Base-by-base conservation (phyloP, 192 early-diverging fungal species). In the Linnemannia schmuckeri region DNA sequence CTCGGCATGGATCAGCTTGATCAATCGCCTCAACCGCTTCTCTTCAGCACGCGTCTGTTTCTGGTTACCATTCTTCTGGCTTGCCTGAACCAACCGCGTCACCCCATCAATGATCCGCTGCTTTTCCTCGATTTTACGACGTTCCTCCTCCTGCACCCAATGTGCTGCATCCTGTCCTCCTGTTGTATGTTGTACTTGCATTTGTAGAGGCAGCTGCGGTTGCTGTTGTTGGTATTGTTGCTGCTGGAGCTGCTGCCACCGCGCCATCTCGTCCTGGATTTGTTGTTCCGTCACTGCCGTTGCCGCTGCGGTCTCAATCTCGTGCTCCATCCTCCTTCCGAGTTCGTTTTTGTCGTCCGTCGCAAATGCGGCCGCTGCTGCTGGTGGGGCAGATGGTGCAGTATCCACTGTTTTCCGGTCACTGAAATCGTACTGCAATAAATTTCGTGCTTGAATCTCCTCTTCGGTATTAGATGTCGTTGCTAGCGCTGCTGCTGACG, bases 311-410 rank as follows among this genome's bases (percentile, higher is more conserved):
- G 75, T 12, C 30, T 66, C 61, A n/a, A 66, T 13, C 27, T 66
- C 61, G 30, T 33, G 61, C 33, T 55, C 41, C 17, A n/a, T 13
- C 52, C 20, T 70, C 66, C 41, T 69, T 13, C 33, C 49, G 44
- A n/a, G 38, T 10, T 46, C 40, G 63, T 47, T 68, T 20, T 37
- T 78, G 61, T 52, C 37, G 46, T 66, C 41, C 37, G 76, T 49
- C 69, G 68, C 30, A 27, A 55, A 18, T 78, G 76, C n/a, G 46
- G 68, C 72, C 3, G 57, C 8, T 30, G 41, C 40, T 37, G 71
- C 76, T 12, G 74, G 78, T 54, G 82, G 82, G n/a, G 83, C 83
- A 0, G 83, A 79, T 8, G 83, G 83, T 52, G 68, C 83, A 13
- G 83, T 76, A 6, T 76, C 77, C 8, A 55, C 24, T 6, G 77